Evolutionary conservation across 768 basidiomycete genomes (phyloP).

Genomic region (Boletus subparvulus): DNA sequence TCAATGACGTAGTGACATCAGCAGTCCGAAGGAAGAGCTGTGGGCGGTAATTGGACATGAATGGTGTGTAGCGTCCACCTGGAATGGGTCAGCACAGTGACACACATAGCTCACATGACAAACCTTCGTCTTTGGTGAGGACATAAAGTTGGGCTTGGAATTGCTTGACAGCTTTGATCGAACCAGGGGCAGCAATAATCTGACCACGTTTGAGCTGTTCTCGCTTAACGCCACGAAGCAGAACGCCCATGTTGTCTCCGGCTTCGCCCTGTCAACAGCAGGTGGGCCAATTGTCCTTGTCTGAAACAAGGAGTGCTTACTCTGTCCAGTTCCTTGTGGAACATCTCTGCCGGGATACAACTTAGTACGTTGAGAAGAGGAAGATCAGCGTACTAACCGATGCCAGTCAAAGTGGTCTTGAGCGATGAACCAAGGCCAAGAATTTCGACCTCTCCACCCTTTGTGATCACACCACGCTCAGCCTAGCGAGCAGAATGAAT

Average conservation of each 20-base stretch:
- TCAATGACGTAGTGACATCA: conserved; percentile 82
- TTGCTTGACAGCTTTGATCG: conserved; percentile 92
- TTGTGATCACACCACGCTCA: conserved; percentile 88
- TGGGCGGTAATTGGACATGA: conserved; percentile 92
- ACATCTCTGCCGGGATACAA: conserved; percentile 71
- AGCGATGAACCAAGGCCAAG: conserved; percentile 77
- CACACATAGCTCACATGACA: conserved; percentile 49
- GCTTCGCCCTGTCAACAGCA: conserved; percentile 71
- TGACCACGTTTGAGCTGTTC: conserved; percentile 95
- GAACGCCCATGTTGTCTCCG: conserved; percentile 98
- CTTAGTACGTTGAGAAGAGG: conserved; percentile 3
- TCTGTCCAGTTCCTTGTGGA: conserved; percentile 98
- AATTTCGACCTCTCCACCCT: conserved; percentile 93
- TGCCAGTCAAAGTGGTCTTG: conserved; percentile 95
- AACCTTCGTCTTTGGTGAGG: conserved; percentile 40
- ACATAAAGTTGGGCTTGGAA: conserved; percentile 92
- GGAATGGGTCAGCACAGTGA: conserved; percentile 9
- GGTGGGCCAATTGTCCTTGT: conserved; percentile 1
- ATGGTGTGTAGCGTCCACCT: conserved; percentile 84
- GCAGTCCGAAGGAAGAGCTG: conserved; percentile 96
- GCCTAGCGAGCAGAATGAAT: conserved; percentile 47
- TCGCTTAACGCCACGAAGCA: conserved; percentile 95
- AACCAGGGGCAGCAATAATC: conserved; percentile 83
- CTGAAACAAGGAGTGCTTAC: conserved; percentile 38
- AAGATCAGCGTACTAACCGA: conserved; percentile 47